Base-by-base conservation (phyloP, 1,139 yeast species). In the Citeromyces siamensis region DNA sequence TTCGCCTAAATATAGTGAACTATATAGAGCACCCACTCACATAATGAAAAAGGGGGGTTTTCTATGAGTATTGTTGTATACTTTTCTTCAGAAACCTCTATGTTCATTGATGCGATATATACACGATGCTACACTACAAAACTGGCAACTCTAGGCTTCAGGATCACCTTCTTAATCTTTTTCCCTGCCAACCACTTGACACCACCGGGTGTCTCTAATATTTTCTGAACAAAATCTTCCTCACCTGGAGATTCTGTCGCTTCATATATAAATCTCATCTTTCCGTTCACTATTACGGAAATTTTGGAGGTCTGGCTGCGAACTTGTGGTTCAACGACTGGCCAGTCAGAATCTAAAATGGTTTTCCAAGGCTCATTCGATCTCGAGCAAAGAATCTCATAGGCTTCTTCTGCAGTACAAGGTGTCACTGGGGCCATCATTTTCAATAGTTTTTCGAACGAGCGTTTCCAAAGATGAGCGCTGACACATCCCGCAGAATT, bases 351-450 rank as follows among this genome's bases (percentile, higher is more conserved):
- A 23, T 54, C 49, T 50, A 81, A 73, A 8, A 84, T 64, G 0
- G 86, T 70, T 6, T 52, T 50, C 72, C 79, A 70, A 2, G 52
- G 44, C 17, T 40, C 36, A 0, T 51, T 50, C 22, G 55, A 49
- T 2, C 55, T 51, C 1, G 42, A 36, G 8, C 58, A 62, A 3
- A 83, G 48, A 2, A 55, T 46, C 42, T 79, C 83, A 78, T 93
- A 80, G 31, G 81, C 68, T 55, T 90, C 97, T 49, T 88, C 97
- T 1, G 88, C 72, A 5, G 75, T 68, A 10, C 79, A 70, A 0
- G 98, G 98, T 0, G 83, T 70, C 1, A 85, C 78, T 1, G 94
- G 94, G 0, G 86, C 62, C 61, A 79, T 70, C 7, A 71, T 51
- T 12, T 71, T 59, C 32, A 83, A 49, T 10, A 88, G 58, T 37